Base-by-base conservation (phyloP, 306 rosid genomes). In the Pueraria montana region DNA sequence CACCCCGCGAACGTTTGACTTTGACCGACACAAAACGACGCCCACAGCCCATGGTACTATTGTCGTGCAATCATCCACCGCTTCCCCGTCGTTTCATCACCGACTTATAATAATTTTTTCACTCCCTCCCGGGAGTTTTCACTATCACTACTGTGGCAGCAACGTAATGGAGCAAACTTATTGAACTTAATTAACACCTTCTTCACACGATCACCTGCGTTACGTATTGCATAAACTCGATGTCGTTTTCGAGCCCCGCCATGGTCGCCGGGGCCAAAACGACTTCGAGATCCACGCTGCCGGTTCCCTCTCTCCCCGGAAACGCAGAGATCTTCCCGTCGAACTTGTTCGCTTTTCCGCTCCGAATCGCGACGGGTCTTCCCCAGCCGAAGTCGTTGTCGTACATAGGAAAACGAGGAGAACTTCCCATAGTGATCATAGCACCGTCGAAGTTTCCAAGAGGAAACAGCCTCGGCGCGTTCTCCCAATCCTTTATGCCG, bases 381-480 rank as follows among this genome's bases (percentile, higher is more conserved):
- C 97, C 98, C 98, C 98, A 94, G 20, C 98, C 98, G 76, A 94
- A 94, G 46, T 94, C 97, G 62, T 94, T 94, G 67, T 94, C 80
- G 89, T 91, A 94, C 98, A 94, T 94, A 0, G 98, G 98, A 56
- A 94, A 94, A 34, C 98, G 89, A 65, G 98, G 98, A 1, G 98
- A 92, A 59, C 97, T 92, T 1, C 98, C 98, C 97, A 94, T 91
- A 9, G 98, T 94, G 24, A 94, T 89, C 38, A 88, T 84, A 0
- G 98, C 98, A 1, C 98, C 98, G 86, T 94, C 98, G 56, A 87
- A 82, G 78, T 94, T 94, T 14, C 98, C 98, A 0, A 94, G 85
- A 0, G 98, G 98, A 32, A 94, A 94, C 64, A 94, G 26, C 82
- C 96, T 83, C 9, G 98, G 98, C 4, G 82, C 82, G 14, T 61